A percentile compares a stretch with the other conserved stretches of the same genome.
phyloP scores from a whole-genome alignment of 2,329 filamentous ascomycete genomes.

The Lasiodiplodia gonubiensis region DNA sequence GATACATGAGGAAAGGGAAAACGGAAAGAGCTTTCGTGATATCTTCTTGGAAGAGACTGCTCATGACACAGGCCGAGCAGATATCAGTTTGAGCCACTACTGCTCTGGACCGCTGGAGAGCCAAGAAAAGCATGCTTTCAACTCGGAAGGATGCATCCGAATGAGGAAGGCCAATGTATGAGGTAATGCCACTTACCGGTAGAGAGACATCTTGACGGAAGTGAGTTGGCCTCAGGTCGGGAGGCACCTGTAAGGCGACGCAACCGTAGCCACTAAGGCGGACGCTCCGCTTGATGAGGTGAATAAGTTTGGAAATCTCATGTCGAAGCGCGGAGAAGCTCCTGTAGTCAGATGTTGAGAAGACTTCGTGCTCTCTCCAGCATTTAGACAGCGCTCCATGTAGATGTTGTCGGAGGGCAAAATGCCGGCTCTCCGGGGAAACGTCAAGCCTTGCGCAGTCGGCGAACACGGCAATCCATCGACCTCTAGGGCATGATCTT shows the following conservation, averaged over 20 bases:
- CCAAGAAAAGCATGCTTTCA: background rate
- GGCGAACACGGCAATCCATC: slow-evolving; percentile 12
- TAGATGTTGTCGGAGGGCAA: slow-evolving; percentile 24
- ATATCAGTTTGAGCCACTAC: slow-evolving; percentile 7
- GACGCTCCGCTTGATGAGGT: background rate
- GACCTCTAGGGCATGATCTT: slow-evolving; percentile 7
- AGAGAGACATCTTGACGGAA: background rate
- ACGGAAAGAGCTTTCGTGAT: background rate
- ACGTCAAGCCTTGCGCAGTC: slow-evolving; percentile 24
- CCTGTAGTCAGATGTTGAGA: background rate
- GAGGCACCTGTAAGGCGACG: background rate
- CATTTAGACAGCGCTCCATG: slow-evolving; percentile 12
- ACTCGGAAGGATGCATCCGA: background rate
- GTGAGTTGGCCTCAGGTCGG: background rate
- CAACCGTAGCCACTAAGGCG: background rate
- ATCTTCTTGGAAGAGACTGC: background rate
- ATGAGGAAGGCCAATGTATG: no score
- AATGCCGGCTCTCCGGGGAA: slow-evolving; percentile 27
- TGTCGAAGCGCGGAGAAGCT: background rate
- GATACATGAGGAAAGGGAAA: background rate
- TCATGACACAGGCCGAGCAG: background rate
- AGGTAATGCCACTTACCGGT: background rate
- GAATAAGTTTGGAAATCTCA: background rate
- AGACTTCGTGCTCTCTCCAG: slow-evolving; percentile 2
- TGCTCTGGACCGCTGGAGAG: background rate